Evolutionary conservation across 768 basidiomycete genomes (phyloP).

Genomic region (Rhodosporidiobolus sp.): DNA sequence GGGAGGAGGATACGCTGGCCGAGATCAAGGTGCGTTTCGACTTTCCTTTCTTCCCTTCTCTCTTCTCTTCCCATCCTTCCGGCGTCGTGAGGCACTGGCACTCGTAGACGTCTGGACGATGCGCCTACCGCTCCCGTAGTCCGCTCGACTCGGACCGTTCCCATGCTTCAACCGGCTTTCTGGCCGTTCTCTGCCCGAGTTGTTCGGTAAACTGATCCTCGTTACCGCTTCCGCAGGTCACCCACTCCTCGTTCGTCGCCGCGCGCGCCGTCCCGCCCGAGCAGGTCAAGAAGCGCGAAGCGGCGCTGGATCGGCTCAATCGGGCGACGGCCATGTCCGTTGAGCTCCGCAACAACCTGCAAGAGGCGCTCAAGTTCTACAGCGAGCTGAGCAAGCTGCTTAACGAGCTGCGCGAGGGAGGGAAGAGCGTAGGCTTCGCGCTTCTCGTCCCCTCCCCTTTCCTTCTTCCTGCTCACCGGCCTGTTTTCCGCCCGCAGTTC

Average conservation of each 20-base stretch:
- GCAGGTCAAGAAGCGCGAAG: slow-evolving; percentile 72
- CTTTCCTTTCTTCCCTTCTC: not conserved
- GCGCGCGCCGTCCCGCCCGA: slow-evolving; percentile 57
- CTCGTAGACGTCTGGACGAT: not conserved
- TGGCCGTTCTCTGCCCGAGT: too few species aligned
- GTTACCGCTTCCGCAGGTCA: slow-evolving; percentile 51
- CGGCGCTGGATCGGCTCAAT: slow-evolving; percentile 75
- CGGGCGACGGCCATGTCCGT: slow-evolving; percentile 80
- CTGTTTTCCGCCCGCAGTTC: too few species aligned
- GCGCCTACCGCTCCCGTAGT: too few species aligned
- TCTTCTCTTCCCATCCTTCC: not conserved
- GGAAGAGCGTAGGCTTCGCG: slow-evolving; percentile 33
- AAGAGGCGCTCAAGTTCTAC: slow-evolving; percentile 77
- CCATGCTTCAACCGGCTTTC: too few species aligned
- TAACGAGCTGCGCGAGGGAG: slow-evolving; percentile 25
- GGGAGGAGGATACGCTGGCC: slow-evolving; percentile 64
- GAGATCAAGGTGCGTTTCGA: slow-evolving; percentile 61
- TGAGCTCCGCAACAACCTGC: slow-evolving; percentile 77
- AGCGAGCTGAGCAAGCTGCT: slow-evolving; percentile 75
- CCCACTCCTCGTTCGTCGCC: slow-evolving; percentile 70
- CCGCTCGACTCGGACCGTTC: too few species aligned
- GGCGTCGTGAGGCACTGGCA: not conserved
- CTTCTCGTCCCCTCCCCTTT: not conserved
- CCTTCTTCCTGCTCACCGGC: not conserved
- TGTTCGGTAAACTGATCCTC: not conserved